Percentiles rank a stretch among this genome's conserved stretches.
Conservation (phyloP, 345 rosid genomes). For the Bretschneidera sinensis region DNA sequence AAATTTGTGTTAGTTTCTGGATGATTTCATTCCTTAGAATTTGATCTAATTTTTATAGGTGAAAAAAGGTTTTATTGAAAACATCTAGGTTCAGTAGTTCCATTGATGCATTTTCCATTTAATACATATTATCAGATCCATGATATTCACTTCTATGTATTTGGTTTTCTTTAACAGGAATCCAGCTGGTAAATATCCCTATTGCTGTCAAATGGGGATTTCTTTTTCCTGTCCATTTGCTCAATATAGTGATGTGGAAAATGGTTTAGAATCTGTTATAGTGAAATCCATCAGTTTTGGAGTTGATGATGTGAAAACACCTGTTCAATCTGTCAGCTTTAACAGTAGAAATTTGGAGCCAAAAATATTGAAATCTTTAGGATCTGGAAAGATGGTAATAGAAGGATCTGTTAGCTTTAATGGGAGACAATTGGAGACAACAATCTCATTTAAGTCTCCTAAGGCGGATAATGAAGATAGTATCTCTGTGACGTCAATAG, state of each 20-base stretch:
- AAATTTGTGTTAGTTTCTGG: not conserved
- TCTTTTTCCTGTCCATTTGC: slow-evolving; percentile 57
- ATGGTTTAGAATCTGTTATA: slow-evolving; percentile 54
- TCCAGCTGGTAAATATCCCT: slow-evolving; percentile 6
- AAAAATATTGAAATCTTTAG: slow-evolving; percentile 50
- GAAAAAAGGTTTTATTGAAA: slow-evolving; percentile 13
- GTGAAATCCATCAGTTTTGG: slow-evolving; percentile 84
- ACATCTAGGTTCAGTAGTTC: not conserved
- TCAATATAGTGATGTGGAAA: slow-evolving; percentile 49
- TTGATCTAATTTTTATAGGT: slow-evolving; percentile 1
- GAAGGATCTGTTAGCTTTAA: slow-evolving; percentile 83
- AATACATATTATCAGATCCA: not conserved
- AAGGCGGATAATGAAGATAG: slow-evolving; percentile 17
- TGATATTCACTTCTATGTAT: not conserved
- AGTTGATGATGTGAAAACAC: slow-evolving; percentile 54
- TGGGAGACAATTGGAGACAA: slow-evolving; percentile 45
- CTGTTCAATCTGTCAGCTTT: slow-evolving; percentile 64
- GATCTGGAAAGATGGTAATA: slow-evolving; percentile 69
- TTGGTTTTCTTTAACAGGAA: slow-evolving; percentile 27
- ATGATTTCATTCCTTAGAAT: not conserved
- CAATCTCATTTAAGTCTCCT: slow-evolving; percentile 38
- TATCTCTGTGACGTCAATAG: not conserved
- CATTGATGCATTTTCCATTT: not conserved
- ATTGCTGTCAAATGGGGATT: slow-evolving; percentile 58
- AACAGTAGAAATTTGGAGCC: slow-evolving; percentile 46